A percentile compares a stretch with the other conserved stretches of the same genome.
Conservation (phyloP, 768 basidiomycete species). For the Rubroboletus satanas region DNA sequence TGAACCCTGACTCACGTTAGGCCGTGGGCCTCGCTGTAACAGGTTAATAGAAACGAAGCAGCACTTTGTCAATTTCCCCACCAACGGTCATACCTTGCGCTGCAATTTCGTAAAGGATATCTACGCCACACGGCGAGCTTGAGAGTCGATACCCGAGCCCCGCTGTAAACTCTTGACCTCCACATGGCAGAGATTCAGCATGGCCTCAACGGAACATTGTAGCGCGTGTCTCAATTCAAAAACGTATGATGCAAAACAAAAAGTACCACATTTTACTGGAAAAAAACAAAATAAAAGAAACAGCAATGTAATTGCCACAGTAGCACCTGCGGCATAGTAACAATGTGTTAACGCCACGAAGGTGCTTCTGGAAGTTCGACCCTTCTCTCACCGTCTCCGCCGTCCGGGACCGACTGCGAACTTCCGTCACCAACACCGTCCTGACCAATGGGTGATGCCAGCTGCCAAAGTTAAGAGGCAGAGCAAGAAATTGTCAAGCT, state of each 20-base stretch:
- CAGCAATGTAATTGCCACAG: neutral
- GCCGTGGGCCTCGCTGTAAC: slow-evolving; percentile 9
- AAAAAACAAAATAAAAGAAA: neutral
- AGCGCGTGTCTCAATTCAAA: neutral
- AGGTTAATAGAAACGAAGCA: slow-evolving; percentile 16
- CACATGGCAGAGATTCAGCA: too few relatives aligned
- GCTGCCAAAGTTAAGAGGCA: neutral
- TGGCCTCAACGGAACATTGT: neutral
- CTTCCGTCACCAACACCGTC: neutral
- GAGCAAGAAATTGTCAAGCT: neutral
- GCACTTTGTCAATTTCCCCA: slow-evolving; percentile 2
- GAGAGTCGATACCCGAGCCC: neutral
- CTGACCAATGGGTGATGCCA: neutral
- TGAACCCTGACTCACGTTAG: slow-evolving; percentile 13
- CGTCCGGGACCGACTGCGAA: neutral
- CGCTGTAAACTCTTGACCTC: neutral
- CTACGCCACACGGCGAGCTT: slow-evolving; percentile 21
- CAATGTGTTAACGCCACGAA: slow-evolving; percentile 11
- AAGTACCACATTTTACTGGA: neutral
- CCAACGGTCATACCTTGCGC: neutral
- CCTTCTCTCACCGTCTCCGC: slow-evolving; percentile 1
- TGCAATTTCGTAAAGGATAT: slow-evolving; percentile 10
- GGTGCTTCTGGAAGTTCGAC: slow-evolving; percentile 4
- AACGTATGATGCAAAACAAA: neutral
- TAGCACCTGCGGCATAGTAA: neutral